Evolutionary conservation across 345 rosid species (phyloP), one percentile per base, ranked within the genome.

Genomic region (Corymbia maculata): DNA sequence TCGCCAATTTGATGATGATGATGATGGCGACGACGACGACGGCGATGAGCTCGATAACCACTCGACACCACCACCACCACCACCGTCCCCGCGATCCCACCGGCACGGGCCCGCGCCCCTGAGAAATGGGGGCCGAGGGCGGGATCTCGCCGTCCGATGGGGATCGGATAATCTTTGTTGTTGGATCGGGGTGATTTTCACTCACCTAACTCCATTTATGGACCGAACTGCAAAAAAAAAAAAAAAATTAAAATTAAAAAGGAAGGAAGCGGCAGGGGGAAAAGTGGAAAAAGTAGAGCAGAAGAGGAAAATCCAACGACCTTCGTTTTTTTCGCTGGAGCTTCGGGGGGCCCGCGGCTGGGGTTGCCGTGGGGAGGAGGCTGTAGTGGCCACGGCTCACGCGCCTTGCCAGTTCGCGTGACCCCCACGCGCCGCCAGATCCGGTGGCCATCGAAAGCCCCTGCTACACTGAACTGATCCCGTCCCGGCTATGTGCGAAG

Each of bases 261-360:
- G 61, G 21, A 5, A 4, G 19, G 53, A 4, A 0, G 0, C 4
- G 8, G 6, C 0, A 22, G 44, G 12, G 26, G 26, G 2, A 42
- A 75, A 75, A 22, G 47, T 36, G 26, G 1, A 19, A 17, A 75
- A 5, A 19, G 49, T 0, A 22, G 13, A 10, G 82, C 82, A 22
- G 82, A 1, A 75, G 84, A 6, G 6, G 84, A 75, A 75, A 10
- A 12, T 49, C 8, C 49, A 42, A 42, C 84, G 84, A 42, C 84
- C 84, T 75, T 42, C 84, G 49, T 42, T 64, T 64, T 75, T 75
- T 2, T 9, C 5, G 21, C 42, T 32, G 24, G 6, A 1, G 49
- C 84, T 44, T 64, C 2, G 13, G 82, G 49, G 19, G 82, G 82
- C 44, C 80, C 3, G 24, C 15, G 13, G 1, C 24, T 9, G 79